Evolutionary conservation across 148 eudicot species (phyloP), one percentile per base, ranked within the genome.

Genomic region (Nepenthes gracilis): DNA sequence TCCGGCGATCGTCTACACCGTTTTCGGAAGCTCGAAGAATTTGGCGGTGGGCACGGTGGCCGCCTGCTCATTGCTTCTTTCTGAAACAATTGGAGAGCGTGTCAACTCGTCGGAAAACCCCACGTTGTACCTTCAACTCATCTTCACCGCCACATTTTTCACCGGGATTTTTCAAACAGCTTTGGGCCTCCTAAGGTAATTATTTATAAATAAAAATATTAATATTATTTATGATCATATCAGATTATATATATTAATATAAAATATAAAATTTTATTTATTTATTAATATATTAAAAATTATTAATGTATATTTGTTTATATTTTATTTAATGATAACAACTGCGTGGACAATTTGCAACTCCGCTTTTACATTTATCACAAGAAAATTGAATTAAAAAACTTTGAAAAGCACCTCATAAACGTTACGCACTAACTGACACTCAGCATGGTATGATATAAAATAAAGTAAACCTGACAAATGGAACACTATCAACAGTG

Each of bases 1-100:
- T 11, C 98, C 96, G 35, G 85, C 98, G 32, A 68, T 92, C 1
- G 67, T 92, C 7, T 92, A 92, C 43, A 82, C 90, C 0, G 58
- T 88, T 0, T 83, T 88, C 23, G 98, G 98, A 36, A 92, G 86
- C 63, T 92, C 96, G 2, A 83, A 80, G 70, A 80, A 80, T 55
- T 57, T 92, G 45, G 90, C 90, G 0, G 96, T 92, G 2, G 96
- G 98, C 64, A 88, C 94, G 1, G 90, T 85, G 33, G 98, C 98
- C 0, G 81, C 94, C 0, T 73, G 81, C 47, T 92, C 98, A 2
- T 74, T 92, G 71, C 75, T 92, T 8, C 66, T 85, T 15, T 61
- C 78, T 0, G 68, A 84, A 57, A 77, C 80, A 2, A 73, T 88
- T 1, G 83, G 66, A 64, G 64, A 57, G 12, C 55, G 58, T 35